Conservation (phyloP, 768 basidiomycete species). For the Rhodotorula diobovata region DNA sequence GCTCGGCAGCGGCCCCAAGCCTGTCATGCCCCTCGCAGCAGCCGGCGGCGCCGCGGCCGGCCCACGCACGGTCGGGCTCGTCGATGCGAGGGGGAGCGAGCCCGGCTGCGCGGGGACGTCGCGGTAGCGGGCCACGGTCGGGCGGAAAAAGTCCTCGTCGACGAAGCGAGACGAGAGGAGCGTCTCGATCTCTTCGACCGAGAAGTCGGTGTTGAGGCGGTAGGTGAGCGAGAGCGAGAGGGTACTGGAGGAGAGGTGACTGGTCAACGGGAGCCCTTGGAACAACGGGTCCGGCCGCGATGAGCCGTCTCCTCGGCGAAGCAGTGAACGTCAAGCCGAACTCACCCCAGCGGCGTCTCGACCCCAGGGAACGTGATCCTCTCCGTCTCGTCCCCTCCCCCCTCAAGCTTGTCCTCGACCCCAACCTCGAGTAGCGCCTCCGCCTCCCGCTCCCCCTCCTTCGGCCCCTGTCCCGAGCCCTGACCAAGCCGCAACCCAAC, state of each 20-base stretch:
- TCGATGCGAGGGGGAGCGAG: constrained; percentile 23
- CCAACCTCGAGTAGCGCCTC: neutral
- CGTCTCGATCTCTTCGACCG: constrained; percentile 43
- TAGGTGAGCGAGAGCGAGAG: constrained; percentile 36
- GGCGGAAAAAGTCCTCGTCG: constrained; percentile 44
- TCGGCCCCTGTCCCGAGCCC: neutral
- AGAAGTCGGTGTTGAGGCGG: constrained; percentile 39
- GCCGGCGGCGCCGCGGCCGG: too few relatives aligned
- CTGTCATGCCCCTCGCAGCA: constrained; percentile 7
- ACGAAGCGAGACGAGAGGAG: constrained; percentile 42
- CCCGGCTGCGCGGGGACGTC: constrained; percentile 20
- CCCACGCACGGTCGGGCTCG: neutral
- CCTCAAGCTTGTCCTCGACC: neutral
- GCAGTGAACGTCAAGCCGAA: neutral
- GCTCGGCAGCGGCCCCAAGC: constrained; percentile 8
- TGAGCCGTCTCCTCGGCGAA: neutral
- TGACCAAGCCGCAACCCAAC: constrained; percentile 1
- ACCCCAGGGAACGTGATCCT: constrained; percentile 27
- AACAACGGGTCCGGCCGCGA: neutral
- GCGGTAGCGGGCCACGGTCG: constrained; percentile 33
- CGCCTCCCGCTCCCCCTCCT: neutral
- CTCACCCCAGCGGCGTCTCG: constrained; percentile 39
- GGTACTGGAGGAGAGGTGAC: neutral
- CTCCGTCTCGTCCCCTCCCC: constrained; percentile 3
- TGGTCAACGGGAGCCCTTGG: neutral